Evolutionary conservation across 2,329 filamentous ascomycete genomes (phyloP).

Genomic region (Zasmidium cellare): DNA sequence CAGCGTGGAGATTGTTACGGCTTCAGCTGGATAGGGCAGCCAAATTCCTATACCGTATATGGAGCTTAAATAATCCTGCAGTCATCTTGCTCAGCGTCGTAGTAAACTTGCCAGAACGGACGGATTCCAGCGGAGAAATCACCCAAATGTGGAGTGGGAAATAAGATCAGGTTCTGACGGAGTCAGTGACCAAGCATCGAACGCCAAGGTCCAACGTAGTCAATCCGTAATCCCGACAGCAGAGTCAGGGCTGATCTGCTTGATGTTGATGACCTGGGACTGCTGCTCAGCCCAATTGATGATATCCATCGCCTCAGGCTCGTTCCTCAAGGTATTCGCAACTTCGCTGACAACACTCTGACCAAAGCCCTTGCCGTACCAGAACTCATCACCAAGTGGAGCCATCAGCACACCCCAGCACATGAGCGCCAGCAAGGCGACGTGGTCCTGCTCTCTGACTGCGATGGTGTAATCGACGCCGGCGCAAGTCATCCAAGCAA

Average conservation of each 20-base stretch:
- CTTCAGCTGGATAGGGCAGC: no score
- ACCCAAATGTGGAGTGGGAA: no score
- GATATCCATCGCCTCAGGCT: not conserved
- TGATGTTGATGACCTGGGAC: not conserved
- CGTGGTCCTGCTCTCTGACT: conserved; percentile 11
- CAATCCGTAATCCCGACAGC: not conserved
- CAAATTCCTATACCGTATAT: no score
- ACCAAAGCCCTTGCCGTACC: conserved; percentile 17
- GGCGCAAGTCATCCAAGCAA: conserved; percentile 12
- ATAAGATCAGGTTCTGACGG: no score
- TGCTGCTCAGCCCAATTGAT: not conserved
- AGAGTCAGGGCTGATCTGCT: not conserved
- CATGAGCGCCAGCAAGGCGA: conserved; percentile 13
- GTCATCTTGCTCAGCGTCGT: no score
- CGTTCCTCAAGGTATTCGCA: not conserved
- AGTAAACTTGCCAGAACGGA: no score
- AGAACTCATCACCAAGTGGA: conserved; percentile 10
- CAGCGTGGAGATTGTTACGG: no score
- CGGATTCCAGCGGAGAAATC: no score
- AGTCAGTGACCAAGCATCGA: no score
- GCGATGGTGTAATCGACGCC: conserved; percentile 14
- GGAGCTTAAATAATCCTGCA: no score
- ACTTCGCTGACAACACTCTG: not conserved
- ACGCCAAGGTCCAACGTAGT: not conserved
- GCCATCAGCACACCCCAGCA: conserved; percentile 17